phyloP scores from a whole-genome alignment of 2,329 filamentous ascomycete species.

The Setomelanomma holmii region DNA sequence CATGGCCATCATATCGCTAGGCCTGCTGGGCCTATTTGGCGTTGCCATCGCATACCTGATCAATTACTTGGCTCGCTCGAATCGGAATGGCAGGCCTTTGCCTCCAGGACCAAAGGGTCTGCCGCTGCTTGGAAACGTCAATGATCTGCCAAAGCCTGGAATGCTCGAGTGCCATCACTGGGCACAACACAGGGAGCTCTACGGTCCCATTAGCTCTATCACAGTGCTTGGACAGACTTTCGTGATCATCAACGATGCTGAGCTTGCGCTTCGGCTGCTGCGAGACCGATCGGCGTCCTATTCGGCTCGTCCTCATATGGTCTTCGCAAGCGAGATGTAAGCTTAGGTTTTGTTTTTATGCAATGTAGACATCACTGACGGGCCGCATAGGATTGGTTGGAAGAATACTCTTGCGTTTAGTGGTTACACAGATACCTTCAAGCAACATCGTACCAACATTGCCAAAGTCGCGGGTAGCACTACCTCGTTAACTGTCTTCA shows the following conservation, averaged over 20 bases:
- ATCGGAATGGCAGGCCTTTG: slow-evolving; percentile 33
- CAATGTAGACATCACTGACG: not conserved
- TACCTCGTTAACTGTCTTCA: slow-evolving; percentile 28
- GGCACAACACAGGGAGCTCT: slow-evolving; percentile 52
- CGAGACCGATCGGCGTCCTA: slow-evolving; percentile 26
- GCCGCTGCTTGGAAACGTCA: slow-evolving; percentile 59
- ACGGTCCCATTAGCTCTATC: slow-evolving; percentile 41
- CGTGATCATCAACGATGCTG: slow-evolving; percentile 37
- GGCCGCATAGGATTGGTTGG: slow-evolving; percentile 28
- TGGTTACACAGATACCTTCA: slow-evolving; percentile 29
- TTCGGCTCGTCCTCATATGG: slow-evolving; percentile 30
- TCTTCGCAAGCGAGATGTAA: slow-evolving; percentile 32
- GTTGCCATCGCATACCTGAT: slow-evolving; percentile 11
- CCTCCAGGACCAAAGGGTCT: slow-evolving; percentile 60
- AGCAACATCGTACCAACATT: slow-evolving; percentile 34
- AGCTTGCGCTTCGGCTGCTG: slow-evolving; percentile 34
- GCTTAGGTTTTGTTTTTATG: not conserved
- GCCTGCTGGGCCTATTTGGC: not conserved
- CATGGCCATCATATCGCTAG: not conserved
- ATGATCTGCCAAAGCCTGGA: slow-evolving; percentile 54
- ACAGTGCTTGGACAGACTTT: slow-evolving; percentile 39
- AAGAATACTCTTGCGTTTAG: slow-evolving; percentile 29
- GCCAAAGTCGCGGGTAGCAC: slow-evolving; percentile 34
- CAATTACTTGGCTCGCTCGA: slow-evolving; percentile 10
- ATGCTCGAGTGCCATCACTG: slow-evolving; percentile 53